Evolutionary conservation across 345 rosid species (phyloP).

Genomic region (Sisymbrium irio): DNA sequence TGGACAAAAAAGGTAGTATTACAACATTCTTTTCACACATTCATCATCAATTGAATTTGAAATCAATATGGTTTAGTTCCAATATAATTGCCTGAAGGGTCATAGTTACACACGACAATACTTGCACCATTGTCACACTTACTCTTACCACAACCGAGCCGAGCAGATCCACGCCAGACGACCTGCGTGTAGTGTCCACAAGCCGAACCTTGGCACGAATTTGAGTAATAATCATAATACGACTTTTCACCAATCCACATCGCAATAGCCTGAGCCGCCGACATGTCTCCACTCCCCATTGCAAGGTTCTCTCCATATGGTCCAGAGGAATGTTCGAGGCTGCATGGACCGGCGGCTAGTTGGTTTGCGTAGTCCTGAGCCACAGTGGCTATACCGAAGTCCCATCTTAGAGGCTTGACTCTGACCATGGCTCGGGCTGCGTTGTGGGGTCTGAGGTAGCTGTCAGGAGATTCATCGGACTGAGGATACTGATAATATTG

Average conservation of each 20-base stretch:
- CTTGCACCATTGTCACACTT: conserved; percentile 51
- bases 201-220: conserved; percentile 43
- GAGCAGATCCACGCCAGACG: conserved; percentile 57
- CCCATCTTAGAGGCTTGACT: conserved; percentile 52
- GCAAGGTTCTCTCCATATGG: conserved; percentile 74
- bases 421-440: conserved; percentile 42
- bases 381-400: conserved; percentile 42
- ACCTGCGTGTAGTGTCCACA: conserved; percentile 78
- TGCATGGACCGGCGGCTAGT: conserved; percentile 37
- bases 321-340: conserved; percentile 51
- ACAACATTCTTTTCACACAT: conserved; percentile 16
- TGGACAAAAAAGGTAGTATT: neutral
- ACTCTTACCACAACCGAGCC: conserved; percentile 67
- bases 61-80: conserved; percentile 46
- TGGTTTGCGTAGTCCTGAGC: conserved; percentile 44
- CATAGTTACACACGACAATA: conserved; percentile 59
- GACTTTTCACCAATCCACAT: conserved; percentile 59
- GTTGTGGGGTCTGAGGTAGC: conserved; percentile 52
- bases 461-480: conserved; percentile 42
- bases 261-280: conserved; percentile 42
- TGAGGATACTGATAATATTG: conserved; percentile 18
- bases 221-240: conserved; percentile 46
- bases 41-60: neutral
- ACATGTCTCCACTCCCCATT: conserved; percentile 36
- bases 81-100: conserved; percentile 50